Evolutionary conservation across 1,284 basidiomycete genomes (phyloP).

Genomic region (Bondarzewia mesenterica): DNA sequence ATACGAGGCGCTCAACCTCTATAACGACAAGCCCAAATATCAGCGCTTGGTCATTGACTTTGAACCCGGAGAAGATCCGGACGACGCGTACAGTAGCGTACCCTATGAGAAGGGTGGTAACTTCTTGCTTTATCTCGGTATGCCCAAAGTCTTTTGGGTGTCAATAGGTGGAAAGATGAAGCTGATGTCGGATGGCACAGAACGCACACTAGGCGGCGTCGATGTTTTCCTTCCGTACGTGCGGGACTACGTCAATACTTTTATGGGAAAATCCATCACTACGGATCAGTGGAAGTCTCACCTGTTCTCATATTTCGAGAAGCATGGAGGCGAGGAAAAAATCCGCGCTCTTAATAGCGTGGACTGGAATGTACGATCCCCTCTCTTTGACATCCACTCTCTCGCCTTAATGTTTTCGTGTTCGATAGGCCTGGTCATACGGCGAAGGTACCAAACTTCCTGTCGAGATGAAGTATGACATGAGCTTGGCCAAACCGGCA

Average conservation of each 20-base stretch:
- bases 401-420: constrained; percentile 4
- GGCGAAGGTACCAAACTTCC: constrained; percentile 79
- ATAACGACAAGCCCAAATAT: constrained; percentile 60
- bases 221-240: constrained; percentile 82
- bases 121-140: constrained; percentile 61
- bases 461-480: constrained; percentile 79
- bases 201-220: constrained; percentile 80
- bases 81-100: constrained; percentile 68
- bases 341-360: constrained; percentile 64
- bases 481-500: constrained; percentile 65
- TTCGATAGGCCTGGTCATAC: constrained; percentile 80
- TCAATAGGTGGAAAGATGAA: not conserved
- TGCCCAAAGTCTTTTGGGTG: constrained; percentile 8
- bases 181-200: constrained; percentile 28
- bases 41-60: constrained; percentile 86
- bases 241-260: constrained; percentile 73
- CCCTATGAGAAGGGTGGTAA: constrained; percentile 76
- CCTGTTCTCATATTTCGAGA: constrained; percentile 72
- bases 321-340: constrained; percentile 53
- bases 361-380: constrained; percentile 64
- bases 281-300: constrained; percentile 87
- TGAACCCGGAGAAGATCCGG: constrained; percentile 78
- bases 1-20: constrained; percentile 61
- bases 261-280: constrained; percentile 78
- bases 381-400: not conserved